Evolutionary conservation across 306 rosid genomes (phyloP), one percentile per base, ranked within the genome.

Genomic region (Acacia confusa): DNA sequence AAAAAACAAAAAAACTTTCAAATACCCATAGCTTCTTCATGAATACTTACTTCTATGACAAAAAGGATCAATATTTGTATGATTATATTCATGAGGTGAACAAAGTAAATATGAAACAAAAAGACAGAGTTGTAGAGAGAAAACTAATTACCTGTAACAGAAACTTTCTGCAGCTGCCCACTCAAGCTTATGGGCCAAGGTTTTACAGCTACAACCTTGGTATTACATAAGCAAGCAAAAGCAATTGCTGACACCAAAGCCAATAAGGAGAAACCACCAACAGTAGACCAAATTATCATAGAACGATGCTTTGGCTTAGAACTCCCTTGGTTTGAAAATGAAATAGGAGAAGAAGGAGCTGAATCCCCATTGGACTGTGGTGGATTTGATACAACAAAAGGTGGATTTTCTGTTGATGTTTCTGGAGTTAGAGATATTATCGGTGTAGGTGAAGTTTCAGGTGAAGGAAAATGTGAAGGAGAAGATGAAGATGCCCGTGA

Each of bases 151-250:
- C 97, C 98, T 82, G 94, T 84, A 79, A 92, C 86, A 82, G 93
- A 93, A 48, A 98, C 99, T 84, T 91, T 95, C 85, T 94, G 95
- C 50, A 95, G 91, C 87, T 93, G 99, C 55, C 99, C 98, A 83
- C 99, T 95, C 85, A 95, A 81, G 68, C 99, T 98, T 74, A 97
- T 90, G 48, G 89, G 89, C 99, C 99, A 92, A 73, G 99, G 97
- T 86, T 87, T 93, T 19, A 95, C 96, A 2, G 96, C 81, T 24
- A 85, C 94, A 75, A 92, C 96, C 81, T 92, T 89, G 17, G 47
- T 88, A 83, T 85, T 91, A 83, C 94, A 28, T 84, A 84, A 82
- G 82, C 84, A 78, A 83, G 83, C 71, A 63, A 87, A 57, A 84
- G 76, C 82, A 55, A 69, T 20, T 12, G 78, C 84, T 68, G 92